A percentile compares a stretch with the other conserved stretches of the same genome.
Evolutionary conservation across 1,139 yeast genomes (phyloP).

Genomic region (Hemisphaericaspora xylofermentans): DNA sequence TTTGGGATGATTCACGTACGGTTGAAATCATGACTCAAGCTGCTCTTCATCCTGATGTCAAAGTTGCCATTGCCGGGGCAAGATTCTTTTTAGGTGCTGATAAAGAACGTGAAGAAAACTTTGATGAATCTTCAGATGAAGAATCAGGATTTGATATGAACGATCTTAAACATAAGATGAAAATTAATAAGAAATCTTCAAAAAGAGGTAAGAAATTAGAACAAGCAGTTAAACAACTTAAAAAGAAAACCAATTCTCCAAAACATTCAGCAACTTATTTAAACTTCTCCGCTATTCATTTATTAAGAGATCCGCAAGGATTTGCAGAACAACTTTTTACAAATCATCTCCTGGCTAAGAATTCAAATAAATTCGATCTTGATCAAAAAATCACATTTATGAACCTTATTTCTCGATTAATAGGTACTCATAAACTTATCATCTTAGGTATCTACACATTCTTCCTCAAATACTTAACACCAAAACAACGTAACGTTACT

Average conservation of each 20-base stretch:
- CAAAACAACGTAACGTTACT: slow-evolving; percentile 91
- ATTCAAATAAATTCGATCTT: slow-evolving; percentile 64
- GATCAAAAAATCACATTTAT: slow-evolving; percentile 88
- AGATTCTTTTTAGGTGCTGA: slow-evolving; percentile 92
- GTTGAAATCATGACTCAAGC: slow-evolving; percentile 98
- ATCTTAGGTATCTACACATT: slow-evolving; percentile 87
- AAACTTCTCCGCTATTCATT: slow-evolving; percentile 91
- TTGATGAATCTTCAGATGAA: slow-evolving; percentile 71
- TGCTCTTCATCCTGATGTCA: slow-evolving; percentile 80
- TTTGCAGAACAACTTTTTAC: slow-evolving; percentile 84
- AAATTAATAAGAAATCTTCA: slow-evolving; percentile 77
- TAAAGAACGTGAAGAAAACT: slow-evolving; percentile 85
- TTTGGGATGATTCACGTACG: slow-evolving; percentile 96
- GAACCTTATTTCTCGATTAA: slow-evolving; percentile 81
- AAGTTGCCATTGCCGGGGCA: slow-evolving; percentile 88
- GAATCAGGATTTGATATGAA: slow-evolving; percentile 68
- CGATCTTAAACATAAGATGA: slow-evolving; percentile 75
- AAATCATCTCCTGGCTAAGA: slow-evolving; percentile 68
- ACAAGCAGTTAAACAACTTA: slow-evolving; percentile 63
- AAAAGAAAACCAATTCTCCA: slow-evolving; percentile 54
- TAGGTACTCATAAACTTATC: slow-evolving; percentile 92
- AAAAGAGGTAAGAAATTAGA: slow-evolving; percentile 80
- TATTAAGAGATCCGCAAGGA: slow-evolving; percentile 95
- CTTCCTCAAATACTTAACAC: slow-evolving; percentile 85
- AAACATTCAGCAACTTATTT: slow-evolving; percentile 68